Conservation (phyloP, 306 rosid species). For the Phaseolus lunatus region DNA sequence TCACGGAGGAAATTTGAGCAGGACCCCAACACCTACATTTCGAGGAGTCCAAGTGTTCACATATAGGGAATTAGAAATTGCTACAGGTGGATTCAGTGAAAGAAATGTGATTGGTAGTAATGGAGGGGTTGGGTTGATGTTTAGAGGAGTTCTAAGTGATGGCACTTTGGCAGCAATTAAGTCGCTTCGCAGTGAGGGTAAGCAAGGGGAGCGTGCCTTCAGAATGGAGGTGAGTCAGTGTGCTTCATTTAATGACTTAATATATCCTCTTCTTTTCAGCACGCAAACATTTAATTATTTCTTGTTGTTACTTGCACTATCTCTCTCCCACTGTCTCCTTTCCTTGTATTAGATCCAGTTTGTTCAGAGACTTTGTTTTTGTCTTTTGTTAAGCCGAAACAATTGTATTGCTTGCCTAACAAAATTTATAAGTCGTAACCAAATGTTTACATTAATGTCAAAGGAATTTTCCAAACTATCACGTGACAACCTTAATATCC, state of each 20-base stretch:
- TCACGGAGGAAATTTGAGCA: conserved; percentile 66
- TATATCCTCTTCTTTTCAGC: conserved; percentile 26
- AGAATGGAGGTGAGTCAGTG: conserved; percentile 79
- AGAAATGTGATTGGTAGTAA: conserved; percentile 70
- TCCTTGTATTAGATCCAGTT: conserved; percentile 36
- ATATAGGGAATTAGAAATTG: conserved; percentile 79
- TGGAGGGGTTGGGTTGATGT: conserved; percentile 74
- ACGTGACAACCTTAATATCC: conserved; percentile 41
- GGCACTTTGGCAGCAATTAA: conserved; percentile 86
- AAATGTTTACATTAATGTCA: conserved; percentile 29
- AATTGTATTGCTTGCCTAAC: conserved; percentile 40
- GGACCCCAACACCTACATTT: conserved; percentile 54
- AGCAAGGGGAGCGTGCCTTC: conserved; percentile 96
- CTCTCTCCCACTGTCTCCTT: conserved; percentile 22
- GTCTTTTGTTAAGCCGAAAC: conserved; percentile 50
- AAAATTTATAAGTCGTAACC: background rate
- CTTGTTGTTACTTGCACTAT: conserved; percentile 46
- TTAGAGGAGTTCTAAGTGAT: conserved; percentile 78
- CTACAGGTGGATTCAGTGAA: conserved; percentile 71
- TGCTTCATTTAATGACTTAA: conserved; percentile 55
- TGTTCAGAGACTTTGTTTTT: conserved; percentile 47
- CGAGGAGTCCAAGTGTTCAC: conserved; percentile 89
- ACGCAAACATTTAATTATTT: conserved; percentile 30
- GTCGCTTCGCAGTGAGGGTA: conserved; percentile 69
- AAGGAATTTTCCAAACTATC: conserved; percentile 34